Percentiles rank a stretch among this genome's conserved stretches.
phyloP scores from a whole-genome alignment of 345 rosid species.

The Sisymbrium altissimum region DNA sequence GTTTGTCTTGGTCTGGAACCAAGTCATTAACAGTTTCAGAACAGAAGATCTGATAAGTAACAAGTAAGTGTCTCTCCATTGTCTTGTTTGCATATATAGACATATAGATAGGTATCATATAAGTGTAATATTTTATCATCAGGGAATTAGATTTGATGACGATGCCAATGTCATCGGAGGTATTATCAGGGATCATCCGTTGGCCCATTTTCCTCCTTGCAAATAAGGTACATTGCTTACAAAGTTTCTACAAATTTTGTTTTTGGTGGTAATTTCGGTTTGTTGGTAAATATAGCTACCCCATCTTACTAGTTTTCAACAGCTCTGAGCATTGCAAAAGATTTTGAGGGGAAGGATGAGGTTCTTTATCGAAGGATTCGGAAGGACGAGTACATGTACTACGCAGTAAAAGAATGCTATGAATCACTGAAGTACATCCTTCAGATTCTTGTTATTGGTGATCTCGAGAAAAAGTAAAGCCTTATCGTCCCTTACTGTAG shows the following conservation, averaged over 20 bases:
- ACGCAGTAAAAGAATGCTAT: slow-evolving; percentile 80
- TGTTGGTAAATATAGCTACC: slow-evolving; percentile 34
- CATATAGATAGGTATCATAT: background rate
- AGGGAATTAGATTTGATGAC: slow-evolving; percentile 93
- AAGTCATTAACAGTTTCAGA: slow-evolving; percentile 69
- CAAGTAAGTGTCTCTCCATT: slow-evolving; percentile 41
- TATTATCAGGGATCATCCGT: slow-evolving; percentile 56
- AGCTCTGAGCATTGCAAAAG: slow-evolving; percentile 80
- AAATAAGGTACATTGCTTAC: slow-evolving; percentile 56
- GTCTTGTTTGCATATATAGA: background rate
- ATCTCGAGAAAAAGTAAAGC: slow-evolving; percentile 73
- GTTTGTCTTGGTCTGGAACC: slow-evolving; percentile 92
- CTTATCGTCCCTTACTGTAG: background rate
- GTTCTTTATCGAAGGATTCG: slow-evolving; percentile 63
- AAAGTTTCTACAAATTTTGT: background rate
- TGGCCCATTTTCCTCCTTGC: slow-evolving; percentile 98
- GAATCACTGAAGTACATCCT: slow-evolving; percentile 83
- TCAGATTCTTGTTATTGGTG: slow-evolving; percentile 73
- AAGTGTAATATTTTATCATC: slow-evolving; percentile 15
- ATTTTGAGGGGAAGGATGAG: slow-evolving; percentile 66
- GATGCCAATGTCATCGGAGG: slow-evolving; percentile 68
- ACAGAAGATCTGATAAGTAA: slow-evolving; percentile 92
- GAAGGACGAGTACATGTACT: slow-evolving; percentile 83
- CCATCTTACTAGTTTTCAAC: slow-evolving; percentile 63
- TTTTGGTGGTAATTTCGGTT: slow-evolving; percentile 11